Conservation (phyloP, 331 rosid species). For the Cydonia oblonga region DNA sequence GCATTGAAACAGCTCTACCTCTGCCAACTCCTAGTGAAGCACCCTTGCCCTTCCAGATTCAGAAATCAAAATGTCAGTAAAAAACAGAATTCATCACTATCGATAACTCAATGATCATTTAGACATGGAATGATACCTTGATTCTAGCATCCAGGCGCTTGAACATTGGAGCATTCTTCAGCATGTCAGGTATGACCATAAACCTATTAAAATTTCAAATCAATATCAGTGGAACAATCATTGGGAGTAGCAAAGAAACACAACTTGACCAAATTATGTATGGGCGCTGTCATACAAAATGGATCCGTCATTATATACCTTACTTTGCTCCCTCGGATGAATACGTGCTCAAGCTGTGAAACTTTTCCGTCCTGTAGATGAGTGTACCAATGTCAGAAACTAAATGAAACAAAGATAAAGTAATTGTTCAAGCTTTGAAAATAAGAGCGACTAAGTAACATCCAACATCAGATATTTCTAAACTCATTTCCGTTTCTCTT, state of each 20-base stretch:
- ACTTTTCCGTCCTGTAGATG: conserved; percentile 72
- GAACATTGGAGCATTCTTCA: conserved; percentile 98
- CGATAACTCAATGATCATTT: not conserved
- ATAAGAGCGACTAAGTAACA: not conserved
- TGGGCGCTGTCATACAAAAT: not conserved
- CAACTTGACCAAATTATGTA: not conserved
- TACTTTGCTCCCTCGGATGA: conserved; percentile 98
- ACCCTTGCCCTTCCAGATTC: conserved; percentile 80
- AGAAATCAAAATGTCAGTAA: conserved; percentile 16
- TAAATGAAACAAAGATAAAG: not conserved
- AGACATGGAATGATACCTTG: conserved; percentile 42
- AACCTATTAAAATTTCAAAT: conserved; percentile 41
- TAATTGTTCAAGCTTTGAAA: not conserved
- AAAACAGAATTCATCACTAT: not conserved
- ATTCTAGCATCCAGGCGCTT: conserved; percentile 94
- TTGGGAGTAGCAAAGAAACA: not conserved
- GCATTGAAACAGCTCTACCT: conserved; percentile 99
- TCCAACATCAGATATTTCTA: not conserved
- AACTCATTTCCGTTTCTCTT: too few relatives aligned
- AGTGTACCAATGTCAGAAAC: conserved; percentile 14
- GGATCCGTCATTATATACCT: conserved; percentile 30
- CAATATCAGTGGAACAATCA: conserved; percentile 2
- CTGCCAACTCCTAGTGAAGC: conserved; percentile 95
- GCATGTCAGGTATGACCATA: conserved; percentile 98
- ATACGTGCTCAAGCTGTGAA: conserved; percentile 93